Evolutionary conservation across 2,329 filamentous ascomycete species (phyloP).

Genomic region (Trichoderma sp.): DNA sequence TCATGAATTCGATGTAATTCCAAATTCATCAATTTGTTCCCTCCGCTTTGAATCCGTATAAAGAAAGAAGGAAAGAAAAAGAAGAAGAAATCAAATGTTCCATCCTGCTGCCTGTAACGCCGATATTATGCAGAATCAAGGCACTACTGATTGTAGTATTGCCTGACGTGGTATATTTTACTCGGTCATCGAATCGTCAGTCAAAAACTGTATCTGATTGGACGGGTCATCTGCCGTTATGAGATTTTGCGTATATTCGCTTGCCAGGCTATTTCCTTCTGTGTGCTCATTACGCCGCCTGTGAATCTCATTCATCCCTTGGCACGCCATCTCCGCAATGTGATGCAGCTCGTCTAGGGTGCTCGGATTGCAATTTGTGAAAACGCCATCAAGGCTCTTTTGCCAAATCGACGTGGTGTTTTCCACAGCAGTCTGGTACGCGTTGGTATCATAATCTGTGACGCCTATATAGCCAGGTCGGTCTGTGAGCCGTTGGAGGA

Average conservation of each 20-base stretch:
- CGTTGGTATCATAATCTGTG: constrained; percentile 44
- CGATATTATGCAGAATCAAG: constrained; percentile 7
- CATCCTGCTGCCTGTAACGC: constrained; percentile 9
- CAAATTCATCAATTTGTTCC: background rate
- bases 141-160: background rate
- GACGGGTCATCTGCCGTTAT: constrained; percentile 31
- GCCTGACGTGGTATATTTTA: background rate
- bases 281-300: constrained; percentile 39
- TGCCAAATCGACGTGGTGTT: constrained; percentile 50
- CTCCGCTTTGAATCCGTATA: background rate
- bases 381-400: constrained; percentile 50
- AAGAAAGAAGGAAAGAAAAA: background rate
- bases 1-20: background rate
- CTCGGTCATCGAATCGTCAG: background rate
- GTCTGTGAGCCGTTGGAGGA: constrained; percentile 35
- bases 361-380: constrained; percentile 49
- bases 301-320: constrained; percentile 51
- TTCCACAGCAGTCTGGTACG: constrained; percentile 44
- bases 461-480: constrained; percentile 36
- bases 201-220: constrained; percentile 12
- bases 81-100: background rate
- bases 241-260: constrained; percentile 41
- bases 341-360: constrained; percentile 51
- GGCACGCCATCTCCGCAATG: constrained; percentile 50
- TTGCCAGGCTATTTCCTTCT: constrained; percentile 37